Evolutionary conservation across 2,329 filamentous ascomycete genomes (phyloP).

Genomic region (Basipetospora chlamydospora): DNA sequence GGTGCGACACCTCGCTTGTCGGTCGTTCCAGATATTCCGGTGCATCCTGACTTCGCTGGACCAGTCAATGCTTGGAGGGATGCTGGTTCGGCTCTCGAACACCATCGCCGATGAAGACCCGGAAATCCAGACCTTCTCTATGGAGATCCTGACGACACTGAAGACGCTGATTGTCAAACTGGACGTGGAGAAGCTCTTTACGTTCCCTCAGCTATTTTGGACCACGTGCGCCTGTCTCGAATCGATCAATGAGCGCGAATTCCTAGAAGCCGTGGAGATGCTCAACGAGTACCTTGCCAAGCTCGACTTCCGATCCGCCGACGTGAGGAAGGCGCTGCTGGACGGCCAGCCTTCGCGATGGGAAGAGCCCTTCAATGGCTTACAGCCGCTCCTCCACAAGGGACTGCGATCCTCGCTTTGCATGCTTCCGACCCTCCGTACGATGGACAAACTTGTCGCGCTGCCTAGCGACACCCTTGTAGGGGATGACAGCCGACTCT

Average conservation of each 20-base stretch:
- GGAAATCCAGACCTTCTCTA: slow-evolving; percentile 91
- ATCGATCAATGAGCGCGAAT: slow-evolving; percentile 92
- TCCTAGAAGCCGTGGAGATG: slow-evolving; percentile 83
- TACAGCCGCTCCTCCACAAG: slow-evolving; percentile 80
- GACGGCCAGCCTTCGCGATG: slow-evolving; percentile 73
- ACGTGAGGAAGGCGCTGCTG: slow-evolving; percentile 52
- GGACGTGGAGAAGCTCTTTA: slow-evolving; percentile 61
- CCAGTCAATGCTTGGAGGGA: slow-evolving; percentile 88
- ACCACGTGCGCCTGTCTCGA: slow-evolving; percentile 92
- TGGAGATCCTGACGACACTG: slow-evolving; percentile 91
- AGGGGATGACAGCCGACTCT: slow-evolving; percentile 66
- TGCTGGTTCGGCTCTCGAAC: slow-evolving; percentile 88
- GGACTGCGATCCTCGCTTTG: slow-evolving; percentile 78
- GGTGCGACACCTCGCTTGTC: slow-evolving; percentile 84
- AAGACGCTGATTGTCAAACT: slow-evolving; percentile 83
- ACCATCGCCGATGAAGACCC: slow-evolving; percentile 90
- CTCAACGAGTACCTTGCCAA: slow-evolving; percentile 74
- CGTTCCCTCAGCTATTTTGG: slow-evolving; percentile 97
- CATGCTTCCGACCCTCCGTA: slow-evolving; percentile 60
- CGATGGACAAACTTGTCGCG: slow-evolving; percentile 63
- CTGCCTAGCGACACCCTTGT: slow-evolving; percentile 69
- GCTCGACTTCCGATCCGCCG: slow-evolving; percentile 60
- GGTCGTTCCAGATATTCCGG: slow-evolving; percentile 93
- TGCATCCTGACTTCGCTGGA: slow-evolving; percentile 86
- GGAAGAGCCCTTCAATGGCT: slow-evolving; percentile 77